Evolutionary conservation across 805 yeast genomes (phyloP), one percentile per base, ranked within the genome.

Genomic region (Danielozyma ontarioensis): DNA sequence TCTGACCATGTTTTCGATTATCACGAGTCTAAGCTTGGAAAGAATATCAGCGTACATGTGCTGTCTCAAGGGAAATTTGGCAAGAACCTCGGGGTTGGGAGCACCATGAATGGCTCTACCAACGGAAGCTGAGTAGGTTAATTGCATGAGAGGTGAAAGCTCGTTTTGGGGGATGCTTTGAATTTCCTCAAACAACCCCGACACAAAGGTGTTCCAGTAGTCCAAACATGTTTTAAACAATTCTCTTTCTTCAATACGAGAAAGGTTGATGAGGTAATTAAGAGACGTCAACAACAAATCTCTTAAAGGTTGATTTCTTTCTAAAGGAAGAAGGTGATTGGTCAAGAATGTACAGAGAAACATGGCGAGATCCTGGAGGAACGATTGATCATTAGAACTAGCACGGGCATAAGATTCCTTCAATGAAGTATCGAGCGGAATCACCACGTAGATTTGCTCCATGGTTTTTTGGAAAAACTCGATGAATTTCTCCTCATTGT

Each of bases 1-100:
- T 58, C 95, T 80, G 1, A 86, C 98, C 98, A 93, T 93, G 51
- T 84, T 84, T 62, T 89, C 97, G 51, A 93, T 93, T 54, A 93
- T 82, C n/a, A 94, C 95, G 40, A 83, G 68, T 62, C 99, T 78
- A 50, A 93, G 71, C 52, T 80, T 80, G 3, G 96, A 80, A 46
- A 93, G 72, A 27, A 93, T 69, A 17, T 75, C 74, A n/a, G 78
- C 68, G 55, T 93, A 93, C 33, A 75, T 76, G 61, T 90, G 95
- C 55, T 83, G 87, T 58, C 97, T 81, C 37, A 90, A 72, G 6
- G 95, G 89, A 57, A 73, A 80, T 48, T 78, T 78, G n/a, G 80
- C 80, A 45, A 89, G 70, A 12, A 80, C 50, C 30, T 78, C 80
- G 1, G 96, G 96, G 51, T 86, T 82, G 30, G 89, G 81, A 11